Conservation (phyloP, 495 filamentous ascomycete genomes). For the Aspergillus conjunctus region DNA sequence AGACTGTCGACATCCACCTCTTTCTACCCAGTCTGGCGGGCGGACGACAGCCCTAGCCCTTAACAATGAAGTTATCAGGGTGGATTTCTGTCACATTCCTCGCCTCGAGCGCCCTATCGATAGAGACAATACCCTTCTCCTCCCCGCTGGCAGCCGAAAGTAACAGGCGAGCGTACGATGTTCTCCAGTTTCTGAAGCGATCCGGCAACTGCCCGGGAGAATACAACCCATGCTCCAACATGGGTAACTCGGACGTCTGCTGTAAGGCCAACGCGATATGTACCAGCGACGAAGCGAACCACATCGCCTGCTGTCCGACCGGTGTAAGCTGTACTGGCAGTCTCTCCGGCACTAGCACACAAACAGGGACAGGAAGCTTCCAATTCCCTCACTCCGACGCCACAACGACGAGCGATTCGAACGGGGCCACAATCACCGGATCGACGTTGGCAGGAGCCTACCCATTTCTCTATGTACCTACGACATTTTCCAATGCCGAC, state of each 20-base stretch:
- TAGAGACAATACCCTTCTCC: constrained; percentile 36
- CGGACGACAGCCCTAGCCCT: constrained; percentile 21
- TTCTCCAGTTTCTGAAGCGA: constrained; percentile 43
- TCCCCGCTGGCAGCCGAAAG: constrained; percentile 29
- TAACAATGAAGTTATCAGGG: constrained; percentile 43
- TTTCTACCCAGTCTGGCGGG: constrained; percentile 12
- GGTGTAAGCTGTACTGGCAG: constrained; percentile 64
- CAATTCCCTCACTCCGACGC: constrained; percentile 40
- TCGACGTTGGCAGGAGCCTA: constrained; percentile 52
- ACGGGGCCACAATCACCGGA: constrained; percentile 45
- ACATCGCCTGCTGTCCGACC: constrained; percentile 67
- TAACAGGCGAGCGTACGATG: constrained; percentile 37
- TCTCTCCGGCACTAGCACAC: constrained; percentile 38
- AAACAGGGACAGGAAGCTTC: constrained; percentile 33
- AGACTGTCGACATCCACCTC: not conserved
- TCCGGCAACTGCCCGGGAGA: constrained; percentile 52
- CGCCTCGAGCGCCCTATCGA: constrained; percentile 35
- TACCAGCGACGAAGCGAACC: constrained; percentile 57
- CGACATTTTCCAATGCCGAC: constrained; percentile 62
- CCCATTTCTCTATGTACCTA: constrained; percentile 67
- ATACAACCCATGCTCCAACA: constrained; percentile 53
- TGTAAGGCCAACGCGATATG: constrained; percentile 57
- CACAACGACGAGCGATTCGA: constrained; percentile 32
- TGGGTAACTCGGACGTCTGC: constrained; percentile 56
- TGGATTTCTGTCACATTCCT: constrained; percentile 44